Base-by-base conservation (phyloP, 1,284 basidiomycete genomes). In the Boletus smithii region DNA sequence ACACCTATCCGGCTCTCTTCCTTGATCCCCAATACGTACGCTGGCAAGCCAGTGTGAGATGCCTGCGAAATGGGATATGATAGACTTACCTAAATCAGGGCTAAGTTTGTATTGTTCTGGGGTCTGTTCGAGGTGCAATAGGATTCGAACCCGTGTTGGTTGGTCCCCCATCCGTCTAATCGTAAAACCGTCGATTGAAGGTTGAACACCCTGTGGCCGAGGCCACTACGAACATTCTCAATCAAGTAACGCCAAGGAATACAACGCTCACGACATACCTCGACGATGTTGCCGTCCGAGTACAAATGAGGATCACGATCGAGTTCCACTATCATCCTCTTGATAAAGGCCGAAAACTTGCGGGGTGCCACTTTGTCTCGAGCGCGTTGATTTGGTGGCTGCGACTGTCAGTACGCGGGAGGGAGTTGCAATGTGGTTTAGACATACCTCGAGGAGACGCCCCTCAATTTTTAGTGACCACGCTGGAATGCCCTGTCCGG, bases 391-490 rank as follows among this genome's bases (percentile, higher is more conserved):
- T 78, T 88, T 41, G 72, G 73, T 23, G 73, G 68, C 80, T 86
- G 13, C 8, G 5, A 9, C 6, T 5, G 7, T 54, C n/a, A 48
- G 17, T 35, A 47, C 17, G 11, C 31, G 14, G 31, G 24, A n/a
- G 6, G 30, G 14, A 44, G 2, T 22, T 41, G 18, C n/a, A 4
- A 13, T n/a, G n/a, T 13, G 41, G 40, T 6, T 18, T 4, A 18
- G 14, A 65, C 76, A 42, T 49, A 84, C 85, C 76, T 89, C 85
- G 3, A 97, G 73, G 49, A 98, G 64, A 43, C 94, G 78, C 0
- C 95, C 95, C 59, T 97, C 94, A 48, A 97, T 80, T 62, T 83
- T 87, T 48, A 97, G 73, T 32, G 85, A 81, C 93, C 93, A 98
- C 0, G 91, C 89, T 2, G 95, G 91, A 16, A 95, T 85, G 3